Base-by-base conservation (phyloP, 2,329 filamentous ascomycete species). In the Elsinoe arachidis region DNA sequence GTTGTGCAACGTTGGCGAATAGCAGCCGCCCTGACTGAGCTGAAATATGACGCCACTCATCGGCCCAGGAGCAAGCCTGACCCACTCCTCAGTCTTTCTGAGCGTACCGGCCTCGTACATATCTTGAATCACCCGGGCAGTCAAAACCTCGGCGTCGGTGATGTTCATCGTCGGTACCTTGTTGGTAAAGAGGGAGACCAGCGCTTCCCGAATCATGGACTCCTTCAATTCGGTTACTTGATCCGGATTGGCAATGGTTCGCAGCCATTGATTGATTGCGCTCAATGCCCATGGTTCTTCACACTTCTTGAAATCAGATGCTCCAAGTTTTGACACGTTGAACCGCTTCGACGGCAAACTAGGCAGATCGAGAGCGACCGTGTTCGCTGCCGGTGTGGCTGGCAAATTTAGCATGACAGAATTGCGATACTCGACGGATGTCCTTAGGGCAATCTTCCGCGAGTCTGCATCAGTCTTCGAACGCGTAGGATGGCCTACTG, bases 111-210 rank as follows among this genome's bases (percentile, higher is more conserved):
- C 83, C 21, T 82, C 79, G 62, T 92, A 81, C 88, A 99, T 93
- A 47, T 85, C 82, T 56, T 83, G 78, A 1, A 95, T 84, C 0
- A 96, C 88, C 39, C 83, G 83, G 59, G 82, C 81, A 61, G 88
- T 89, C 54, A 99, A 77, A 1, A 85, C 86, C 69, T 99, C 93
- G 0, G 93, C 93, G 76, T 99, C 95, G 5, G 92, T 91, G 41
- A 93, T 92, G 65, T 99, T 97, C 90, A 99, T 96, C 0, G 90
- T 99, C 0, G 93, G 91, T 0, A 99, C 90, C 71, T 96, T 97
- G 72, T 88, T 82, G 1, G 89, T 95, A 70, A 99, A 97, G 5
- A 99, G 77, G 30, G 85, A 87, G 41, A 96, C 85, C 41, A 99
- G 78, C 2, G 89, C 91, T 63, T 97, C 91, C 59, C 90, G 86